Evolutionary conservation across 2,329 filamentous ascomycete genomes (phyloP), one percentile per base, ranked within the genome.

Genomic region (Hymenoscyphus salicellus): DNA sequence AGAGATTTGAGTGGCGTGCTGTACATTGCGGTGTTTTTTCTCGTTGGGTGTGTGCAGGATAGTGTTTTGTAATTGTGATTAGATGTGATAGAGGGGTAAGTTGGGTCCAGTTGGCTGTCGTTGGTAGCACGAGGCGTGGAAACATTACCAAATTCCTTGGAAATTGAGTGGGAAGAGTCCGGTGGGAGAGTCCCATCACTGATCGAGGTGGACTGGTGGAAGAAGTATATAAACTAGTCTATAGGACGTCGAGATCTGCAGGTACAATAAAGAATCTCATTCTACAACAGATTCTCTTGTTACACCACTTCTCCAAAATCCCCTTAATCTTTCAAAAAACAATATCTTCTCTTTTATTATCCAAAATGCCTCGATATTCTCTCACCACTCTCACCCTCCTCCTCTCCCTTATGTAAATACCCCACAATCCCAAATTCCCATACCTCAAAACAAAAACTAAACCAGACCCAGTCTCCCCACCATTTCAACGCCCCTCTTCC

Each of bases 61-160:
- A 23, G 4, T 23, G 10, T 52, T 52, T 52, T 52, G 46, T 23
- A 52, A 52, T 52, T 52, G 46, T 52, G 46, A 52, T 52, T 52
- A 52, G 46, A 52, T 52, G 46, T 52, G 46, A 52, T 52, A 52
- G 46, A 52, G 46, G 46, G 46, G 46, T 23, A 52, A 14, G 46
- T 26, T 46, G 8, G 20, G 46, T 52, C 8, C 46, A 52, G 36
- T 38, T 38, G 36, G 36, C 36, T 38, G 11, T 52, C 23, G n/a
- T 20, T 49, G 43, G 43, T 52, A 52, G 46, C n/a, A 52, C 46
- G 41, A 46, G 41, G 14, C 8, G 7, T 7, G 14, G 6, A 23
- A 46, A 52, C 23, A 52, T 52, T 26, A 52, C 46, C 46, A 52
- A 52, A 23, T 52, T 20, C 10, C 43, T 14, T 26, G 43, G 46